These are phyloP conservation scores for Stagonosporopsis rhizophila DNA, from an alignment of 2,329 filamentous ascomycete species.

Conservation along the genomic window DNA sequence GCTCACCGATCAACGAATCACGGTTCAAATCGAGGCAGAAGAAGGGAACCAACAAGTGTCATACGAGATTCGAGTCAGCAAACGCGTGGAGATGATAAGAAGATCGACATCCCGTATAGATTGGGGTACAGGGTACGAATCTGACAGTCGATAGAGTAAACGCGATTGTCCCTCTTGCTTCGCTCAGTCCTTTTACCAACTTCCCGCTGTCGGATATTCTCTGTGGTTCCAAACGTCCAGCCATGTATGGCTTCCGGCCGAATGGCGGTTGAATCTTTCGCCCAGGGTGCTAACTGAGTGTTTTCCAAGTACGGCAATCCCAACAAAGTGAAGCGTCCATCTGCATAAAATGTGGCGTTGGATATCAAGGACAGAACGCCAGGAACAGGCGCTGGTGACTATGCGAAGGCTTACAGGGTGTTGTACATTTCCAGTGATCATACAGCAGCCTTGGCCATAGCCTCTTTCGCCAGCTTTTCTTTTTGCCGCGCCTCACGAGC, in stretches of 20 bases:
- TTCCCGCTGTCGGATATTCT: neutral
- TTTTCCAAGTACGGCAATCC: too few relatives aligned
- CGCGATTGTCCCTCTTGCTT: slow-evolving; percentile 5
- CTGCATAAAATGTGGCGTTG: neutral
- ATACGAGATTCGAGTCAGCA: neutral
- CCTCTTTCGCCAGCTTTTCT: slow-evolving; percentile 61
- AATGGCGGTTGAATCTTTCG: neutral
- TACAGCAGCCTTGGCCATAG: slow-evolving; percentile 27
- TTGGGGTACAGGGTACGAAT: neutral
- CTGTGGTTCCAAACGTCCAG: neutral
- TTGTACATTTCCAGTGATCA: slow-evolving; percentile 24
- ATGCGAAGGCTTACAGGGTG: slow-evolving; percentile 12
- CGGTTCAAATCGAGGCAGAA: neutral
- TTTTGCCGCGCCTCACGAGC: slow-evolving; percentile 73
- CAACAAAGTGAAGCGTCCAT: neutral
- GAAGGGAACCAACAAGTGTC: neutral
- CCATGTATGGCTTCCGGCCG: too few relatives aligned
- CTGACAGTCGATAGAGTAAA: neutral
- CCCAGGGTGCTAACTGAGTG: neutral
- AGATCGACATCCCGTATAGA: neutral
- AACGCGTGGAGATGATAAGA: neutral
- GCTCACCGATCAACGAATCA: neutral
- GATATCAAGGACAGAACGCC: neutral
- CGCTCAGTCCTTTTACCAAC: neutral
- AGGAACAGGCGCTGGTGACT: neutral